Evolutionary conservation across 495 filamentous ascomycete genomes (phyloP).

Genomic region (Margaritispora aquatica): DNA sequence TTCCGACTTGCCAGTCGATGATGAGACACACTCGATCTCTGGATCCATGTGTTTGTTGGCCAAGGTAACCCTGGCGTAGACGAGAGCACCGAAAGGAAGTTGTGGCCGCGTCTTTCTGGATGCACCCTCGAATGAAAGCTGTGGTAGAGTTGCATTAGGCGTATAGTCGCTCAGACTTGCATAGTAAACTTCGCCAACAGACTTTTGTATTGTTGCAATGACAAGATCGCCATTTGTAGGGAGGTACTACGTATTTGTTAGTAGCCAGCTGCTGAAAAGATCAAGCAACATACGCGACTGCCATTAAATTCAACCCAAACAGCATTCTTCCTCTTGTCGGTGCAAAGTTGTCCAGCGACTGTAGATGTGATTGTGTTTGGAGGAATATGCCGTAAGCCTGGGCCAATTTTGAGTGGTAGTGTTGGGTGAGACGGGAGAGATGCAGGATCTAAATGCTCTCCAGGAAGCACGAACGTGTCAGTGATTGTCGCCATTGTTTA

Average conservation of each 20-base stretch:
- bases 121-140: conserved; percentile 85
- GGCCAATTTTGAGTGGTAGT: conserved; percentile 72
- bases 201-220: conserved; percentile 75
- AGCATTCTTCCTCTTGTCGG: conserved; percentile 71
- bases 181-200: conserved; percentile 68
- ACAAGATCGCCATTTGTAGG: conserved; percentile 74
- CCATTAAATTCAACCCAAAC: conserved; percentile 68
- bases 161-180: conserved; percentile 54
- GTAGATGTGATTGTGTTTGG: conserved; percentile 66
- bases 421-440: conserved; percentile 59
- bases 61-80: conserved; percentile 76
- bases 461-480: conserved; percentile 63
- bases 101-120: conserved; percentile 87
- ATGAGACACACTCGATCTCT: conserved; percentile 83
- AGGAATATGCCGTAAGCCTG: conserved; percentile 70
- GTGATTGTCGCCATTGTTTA: conserved; percentile 31
- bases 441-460: conserved; percentile 61
- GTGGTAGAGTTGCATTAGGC: conserved; percentile 67
- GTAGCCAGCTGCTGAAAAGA: background rate
- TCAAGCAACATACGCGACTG: conserved; percentile 46
- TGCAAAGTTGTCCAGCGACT: conserved; percentile 70
- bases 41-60: conserved; percentile 78
- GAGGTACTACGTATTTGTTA: conserved; percentile 54
- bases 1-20: conserved; percentile 80
- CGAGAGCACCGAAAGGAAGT: conserved; percentile 63